Percentiles rank a stretch among this genome's conserved stretches.
These are phyloP conservation scores for Trichoderma citrinoviride DNA, from an alignment of 2,329 filamentous ascomycete species.

Conservation along the genomic window DNA sequence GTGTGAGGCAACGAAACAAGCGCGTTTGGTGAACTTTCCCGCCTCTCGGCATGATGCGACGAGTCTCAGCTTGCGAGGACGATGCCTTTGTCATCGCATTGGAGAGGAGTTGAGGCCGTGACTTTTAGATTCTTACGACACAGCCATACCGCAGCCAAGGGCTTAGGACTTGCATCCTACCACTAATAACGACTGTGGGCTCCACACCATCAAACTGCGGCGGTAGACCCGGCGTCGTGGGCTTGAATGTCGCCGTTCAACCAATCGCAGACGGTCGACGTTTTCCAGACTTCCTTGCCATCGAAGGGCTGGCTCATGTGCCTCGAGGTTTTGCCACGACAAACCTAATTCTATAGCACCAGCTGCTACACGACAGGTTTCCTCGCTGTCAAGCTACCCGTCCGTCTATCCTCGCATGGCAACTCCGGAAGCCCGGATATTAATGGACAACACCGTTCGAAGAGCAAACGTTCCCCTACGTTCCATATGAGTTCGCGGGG, in stretches of 20 bases:
- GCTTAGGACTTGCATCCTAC: neutral
- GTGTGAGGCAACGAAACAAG: neutral
- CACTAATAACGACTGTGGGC: neutral
- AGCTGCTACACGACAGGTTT: neutral
- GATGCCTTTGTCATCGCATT: neutral
- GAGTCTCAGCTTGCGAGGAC: neutral
- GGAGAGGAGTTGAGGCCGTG: neutral
- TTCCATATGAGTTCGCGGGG: neutral
- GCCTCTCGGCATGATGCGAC: neutral
- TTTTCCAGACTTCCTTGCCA: neutral
- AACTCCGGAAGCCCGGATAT: constrained; percentile 5
- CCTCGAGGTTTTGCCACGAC: constrained; percentile 3
- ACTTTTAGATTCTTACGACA: neutral
- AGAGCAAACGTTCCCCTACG: neutral
- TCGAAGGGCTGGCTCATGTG: neutral
- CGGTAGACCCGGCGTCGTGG: constrained; percentile 9
- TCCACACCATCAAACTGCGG: constrained; percentile 13
- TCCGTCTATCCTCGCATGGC: neutral
- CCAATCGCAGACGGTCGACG: neutral
- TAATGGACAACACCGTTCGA: neutral
- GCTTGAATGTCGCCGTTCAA: neutral
- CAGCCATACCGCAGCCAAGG: neutral
- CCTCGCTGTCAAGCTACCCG: neutral
- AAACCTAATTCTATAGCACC: neutral
- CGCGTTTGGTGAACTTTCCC: neutral